A percentile compares a stretch with the other conserved stretches of the same genome.
Conservation (phyloP, 345 rosid genomes). For the Moricandia arvensis region DNA sequence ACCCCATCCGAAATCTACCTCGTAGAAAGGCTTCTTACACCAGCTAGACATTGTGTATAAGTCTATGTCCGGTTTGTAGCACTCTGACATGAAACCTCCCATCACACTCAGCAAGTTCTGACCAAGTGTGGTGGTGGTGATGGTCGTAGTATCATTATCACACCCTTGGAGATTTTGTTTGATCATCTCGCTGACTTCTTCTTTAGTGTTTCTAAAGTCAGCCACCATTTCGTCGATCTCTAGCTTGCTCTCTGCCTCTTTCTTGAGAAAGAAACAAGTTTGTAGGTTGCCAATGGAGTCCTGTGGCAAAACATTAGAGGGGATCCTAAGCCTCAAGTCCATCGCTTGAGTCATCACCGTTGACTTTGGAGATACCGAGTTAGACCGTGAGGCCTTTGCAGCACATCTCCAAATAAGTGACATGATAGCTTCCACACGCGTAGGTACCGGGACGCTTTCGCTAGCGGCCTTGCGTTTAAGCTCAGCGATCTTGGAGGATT, state of each 20-base stretch:
- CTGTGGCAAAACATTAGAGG: constrained; percentile 8
- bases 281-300: constrained; percentile 31
- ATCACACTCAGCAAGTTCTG: background rate
- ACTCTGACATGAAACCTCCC: background rate
- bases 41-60: constrained; percentile 38
- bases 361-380: background rate
- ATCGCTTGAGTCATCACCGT: constrained; percentile 26
- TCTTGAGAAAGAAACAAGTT: background rate
- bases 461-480: constrained; percentile 31
- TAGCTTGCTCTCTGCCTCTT: constrained; percentile 2
- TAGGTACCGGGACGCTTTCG: constrained; percentile 14
- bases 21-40: constrained; percentile 45
- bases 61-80: constrained; percentile 13
- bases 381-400: constrained; percentile 1
- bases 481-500: constrained; percentile 25
- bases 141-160: background rate
- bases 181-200: background rate
- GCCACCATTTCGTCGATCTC: constrained; percentile 23
- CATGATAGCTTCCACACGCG: constrained; percentile 38
- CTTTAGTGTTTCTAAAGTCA: constrained; percentile 29
- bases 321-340: constrained; percentile 39
- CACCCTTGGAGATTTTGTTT: background rate
- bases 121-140: constrained; percentile 4
- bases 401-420: constrained; percentile 37
- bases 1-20: constrained; percentile 57